Evolutionary conservation across 805 yeast species (phyloP).

Genomic region (Zygoascus flipseniorum): DNA sequence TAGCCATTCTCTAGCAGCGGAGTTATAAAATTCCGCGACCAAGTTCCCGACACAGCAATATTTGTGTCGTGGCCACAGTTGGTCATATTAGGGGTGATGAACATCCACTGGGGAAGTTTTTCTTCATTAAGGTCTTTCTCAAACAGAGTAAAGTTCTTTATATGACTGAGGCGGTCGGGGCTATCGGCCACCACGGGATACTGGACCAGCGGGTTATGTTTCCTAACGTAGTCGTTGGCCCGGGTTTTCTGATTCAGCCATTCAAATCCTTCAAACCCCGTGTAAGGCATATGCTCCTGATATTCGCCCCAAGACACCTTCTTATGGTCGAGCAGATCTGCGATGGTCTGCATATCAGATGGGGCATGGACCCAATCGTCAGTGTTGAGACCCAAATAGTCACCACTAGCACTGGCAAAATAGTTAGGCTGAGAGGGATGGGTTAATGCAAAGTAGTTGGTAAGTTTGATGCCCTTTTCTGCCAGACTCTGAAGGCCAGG

Average conservation of each 20-base stretch:
- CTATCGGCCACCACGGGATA: slow-evolving; percentile 34
- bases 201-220: slow-evolving; percentile 42
- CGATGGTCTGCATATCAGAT: slow-evolving; percentile 38
- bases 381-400: slow-evolving; percentile 39
- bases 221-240: slow-evolving; percentile 43
- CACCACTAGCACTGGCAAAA: slow-evolving; percentile 43
- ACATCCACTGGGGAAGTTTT: slow-evolving; percentile 42
- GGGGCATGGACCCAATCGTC: slow-evolving; percentile 41
- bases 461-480: slow-evolving; percentile 36
- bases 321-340: slow-evolving; percentile 39
- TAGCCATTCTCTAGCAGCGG: slow-evolving; percentile 38
- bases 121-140: slow-evolving; percentile 33
- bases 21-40: slow-evolving; percentile 38
- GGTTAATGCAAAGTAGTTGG: slow-evolving; percentile 45
- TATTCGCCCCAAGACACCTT: slow-evolving; percentile 47
- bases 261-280: slow-evolving; percentile 43
- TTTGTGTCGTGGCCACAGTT: slow-evolving; percentile 46
- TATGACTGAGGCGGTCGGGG: slow-evolving; percentile 33
- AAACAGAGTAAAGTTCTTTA: slow-evolving; percentile 42
- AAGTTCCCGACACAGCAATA: slow-evolving; percentile 37
- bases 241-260: slow-evolving; percentile 35
- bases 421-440: slow-evolving; percentile 51
- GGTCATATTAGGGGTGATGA: slow-evolving; percentile 48
- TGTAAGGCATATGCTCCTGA: slow-evolving; percentile 45
- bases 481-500: slow-evolving; percentile 37